phyloP scores from a whole-genome alignment of 116 monocot species.

The Iris pallida region DNA sequence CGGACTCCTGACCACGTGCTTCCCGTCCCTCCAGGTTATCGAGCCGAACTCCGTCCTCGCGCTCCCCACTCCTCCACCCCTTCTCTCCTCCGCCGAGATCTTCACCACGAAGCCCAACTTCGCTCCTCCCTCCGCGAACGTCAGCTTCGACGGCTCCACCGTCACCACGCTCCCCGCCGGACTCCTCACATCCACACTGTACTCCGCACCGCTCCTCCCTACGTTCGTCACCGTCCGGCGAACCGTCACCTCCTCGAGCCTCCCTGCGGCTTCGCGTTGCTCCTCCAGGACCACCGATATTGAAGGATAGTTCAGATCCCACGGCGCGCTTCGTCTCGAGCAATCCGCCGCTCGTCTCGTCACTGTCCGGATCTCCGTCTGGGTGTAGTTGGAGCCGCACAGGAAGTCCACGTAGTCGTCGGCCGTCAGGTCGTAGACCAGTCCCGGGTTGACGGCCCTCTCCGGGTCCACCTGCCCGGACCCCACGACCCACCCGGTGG shows the following conservation, averaged over 20 bases:
- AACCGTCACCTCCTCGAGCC: conserved; percentile 5
- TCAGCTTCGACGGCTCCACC: conserved; percentile 16
- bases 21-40: conserved; percentile 5
- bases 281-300: conserved; percentile 11
- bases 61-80: neutral
- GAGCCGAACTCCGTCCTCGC: conserved; percentile 12
- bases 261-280: neutral
- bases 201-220: conserved; percentile 9
- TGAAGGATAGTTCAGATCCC: conserved; percentile 23
- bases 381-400: conserved; percentile 15
- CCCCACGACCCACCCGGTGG: conserved; percentile 7
- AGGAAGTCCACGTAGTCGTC: conserved; percentile 11
- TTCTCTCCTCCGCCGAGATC: neutral
- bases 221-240: conserved; percentile 28
- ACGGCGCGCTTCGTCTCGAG: neutral
- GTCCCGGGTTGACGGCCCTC: conserved; percentile 12
- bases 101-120: conserved; percentile 13
- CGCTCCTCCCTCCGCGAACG: conserved; percentile 11
- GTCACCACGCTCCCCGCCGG: conserved; percentile 9
- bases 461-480: conserved; percentile 14
- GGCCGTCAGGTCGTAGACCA: conserved; percentile 10
- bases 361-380: conserved; percentile 2
- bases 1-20: conserved; percentile 17
- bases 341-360: neutral
- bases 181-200: conserved; percentile 10